A percentile compares a stretch with the other conserved stretches of the same genome.
Evolutionary conservation across 192 early-diverging fungal species (phyloP).

Genomic region (Dimargaris cristalligena): DNA sequence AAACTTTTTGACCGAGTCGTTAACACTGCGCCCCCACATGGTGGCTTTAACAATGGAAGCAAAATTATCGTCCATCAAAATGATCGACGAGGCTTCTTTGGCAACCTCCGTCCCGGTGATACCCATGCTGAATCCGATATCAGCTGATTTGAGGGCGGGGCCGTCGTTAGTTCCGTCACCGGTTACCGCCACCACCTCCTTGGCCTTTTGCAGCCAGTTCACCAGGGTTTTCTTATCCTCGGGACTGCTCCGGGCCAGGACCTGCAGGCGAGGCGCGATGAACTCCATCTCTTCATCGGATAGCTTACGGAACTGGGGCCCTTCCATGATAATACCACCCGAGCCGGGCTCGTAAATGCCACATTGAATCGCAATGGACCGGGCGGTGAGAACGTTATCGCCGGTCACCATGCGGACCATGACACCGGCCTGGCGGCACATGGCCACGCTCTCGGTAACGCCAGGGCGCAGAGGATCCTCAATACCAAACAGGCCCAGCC

Average conservation of each 20-base stretch:
- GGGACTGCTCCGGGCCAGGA: slow-evolving; percentile 86
- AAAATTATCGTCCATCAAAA: slow-evolving; percentile 98
- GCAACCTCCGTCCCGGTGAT: slow-evolving; percentile 99
- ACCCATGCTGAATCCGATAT: slow-evolving; percentile 98
- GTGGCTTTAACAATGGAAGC: slow-evolving; percentile 91
- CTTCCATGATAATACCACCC: slow-evolving; percentile 88
- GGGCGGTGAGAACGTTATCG: slow-evolving; percentile 86
- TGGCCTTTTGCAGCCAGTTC: slow-evolving; percentile 64
- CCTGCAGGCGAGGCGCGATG: slow-evolving; percentile 83
- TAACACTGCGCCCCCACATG: slow-evolving; percentile 92
- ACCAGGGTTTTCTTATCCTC: slow-evolving; percentile 95
- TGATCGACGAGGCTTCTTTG: slow-evolving; percentile 97
- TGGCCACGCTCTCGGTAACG: slow-evolving; percentile 78
- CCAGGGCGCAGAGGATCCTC: slow-evolving; percentile 92
- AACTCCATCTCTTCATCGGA: slow-evolving; percentile 71
- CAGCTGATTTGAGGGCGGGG: slow-evolving; percentile 79
- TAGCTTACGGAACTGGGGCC: slow-evolving; percentile 79
- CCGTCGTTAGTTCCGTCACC: slow-evolving; percentile 99
- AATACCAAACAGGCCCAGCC: slow-evolving; percentile 87
- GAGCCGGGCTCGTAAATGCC: slow-evolving; percentile 64
- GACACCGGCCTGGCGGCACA: slow-evolving; percentile 81
- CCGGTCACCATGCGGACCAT: slow-evolving; percentile 98
- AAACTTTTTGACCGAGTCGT: slow-evolving; percentile 96
- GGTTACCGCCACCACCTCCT: slow-evolving; percentile 94
- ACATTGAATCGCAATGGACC: slow-evolving; percentile 84